Evolutionary conservation across 177 flowering plant genomes (phyloP), one percentile per base, ranked within the genome.

Genomic region (Vitis hybrid): DNA sequence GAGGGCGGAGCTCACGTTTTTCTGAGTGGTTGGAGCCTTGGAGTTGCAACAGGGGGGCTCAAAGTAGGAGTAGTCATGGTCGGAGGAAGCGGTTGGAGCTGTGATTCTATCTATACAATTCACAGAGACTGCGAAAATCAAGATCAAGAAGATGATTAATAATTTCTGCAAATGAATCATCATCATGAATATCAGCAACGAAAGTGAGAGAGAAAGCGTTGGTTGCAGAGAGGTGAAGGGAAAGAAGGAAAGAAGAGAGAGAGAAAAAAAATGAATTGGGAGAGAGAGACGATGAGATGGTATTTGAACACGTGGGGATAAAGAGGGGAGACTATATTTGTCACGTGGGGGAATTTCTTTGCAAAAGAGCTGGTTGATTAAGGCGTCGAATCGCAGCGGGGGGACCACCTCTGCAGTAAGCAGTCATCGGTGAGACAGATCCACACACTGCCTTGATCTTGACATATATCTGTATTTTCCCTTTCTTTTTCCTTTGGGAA

Each of bases 281-380:
- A 60, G 65, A 49, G 22, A 21, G 53, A 52, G 56, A 15, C 50
- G 12, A 61, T 5, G 45, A 33, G 45, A 3, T 5, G 45, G 45
- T 22, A 53, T 3, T 39, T 2, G 2, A 60, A 13, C 60, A 65
- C 65, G 65, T 51, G 72, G 60, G 51, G 78, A 70, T 14, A 60
- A 14, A 33, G 62, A 26, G 22, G 58, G 39, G 63, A 59, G 45
- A 2, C 50, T 64, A 29, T 2, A 60, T 57, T 53, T 50, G 51
- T 52, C 73, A 76, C 79, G 73, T 76, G 80, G 74, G 52, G 16
- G 64, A 66, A 70, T 67, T 70, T 45, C 71, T 3, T 12, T 26
- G 19, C 61, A n/a, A 50, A 19, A 10, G 13, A 14, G 49, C 13
- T 3, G n/a, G 16, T 19, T 3, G 48, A 21, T 45, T 18, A 45